Conservation (phyloP, 2,329 filamentous ascomycete species). For the Dothistroma septosporum region DNA sequence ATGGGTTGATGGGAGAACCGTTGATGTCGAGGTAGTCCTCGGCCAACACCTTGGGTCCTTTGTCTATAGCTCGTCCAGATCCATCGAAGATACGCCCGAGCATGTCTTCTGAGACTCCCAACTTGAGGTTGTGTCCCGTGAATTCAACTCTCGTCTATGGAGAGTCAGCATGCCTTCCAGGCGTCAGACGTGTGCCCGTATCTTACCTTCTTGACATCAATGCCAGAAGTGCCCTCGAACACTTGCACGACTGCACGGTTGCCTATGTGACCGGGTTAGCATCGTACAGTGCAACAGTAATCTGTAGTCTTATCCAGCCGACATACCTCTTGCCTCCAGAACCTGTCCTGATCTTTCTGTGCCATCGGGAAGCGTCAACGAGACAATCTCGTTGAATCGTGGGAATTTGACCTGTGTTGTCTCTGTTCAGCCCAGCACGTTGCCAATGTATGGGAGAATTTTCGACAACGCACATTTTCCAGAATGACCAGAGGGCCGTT, state of each 20-base stretch:
- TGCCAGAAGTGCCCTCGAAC: conserved; percentile 93
- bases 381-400: conserved; percentile 96
- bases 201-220: conserved; percentile 90
- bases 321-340: conserved; percentile 87
- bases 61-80: conserved; percentile 96
- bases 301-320: background rate
- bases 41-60: conserved; percentile 94
- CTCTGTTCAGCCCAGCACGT: conserved; percentile 11
- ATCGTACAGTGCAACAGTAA: background rate
- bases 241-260: conserved; percentile 95
- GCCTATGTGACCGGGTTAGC: conserved; percentile 51
- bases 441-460: background rate
- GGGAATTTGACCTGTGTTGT: conserved; percentile 84
- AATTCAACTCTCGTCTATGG: conserved; percentile 91
- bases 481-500: conserved; percentile 97
- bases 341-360: conserved; percentile 91
- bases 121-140: conserved; percentile 93
- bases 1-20: conserved; percentile 96
- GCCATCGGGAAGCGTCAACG: conserved; percentile 91
- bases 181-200: conserved; percentile 5
- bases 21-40: conserved; percentile 99
- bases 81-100: conserved; percentile 98
- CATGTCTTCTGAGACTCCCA: conserved; percentile 99
- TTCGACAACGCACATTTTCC: conserved; percentile 68
- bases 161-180: conserved; percentile 6